Evolutionary conservation across 768 basidiomycete genomes (phyloP).

Genomic region (Rossbeevera mucosa): DNA sequence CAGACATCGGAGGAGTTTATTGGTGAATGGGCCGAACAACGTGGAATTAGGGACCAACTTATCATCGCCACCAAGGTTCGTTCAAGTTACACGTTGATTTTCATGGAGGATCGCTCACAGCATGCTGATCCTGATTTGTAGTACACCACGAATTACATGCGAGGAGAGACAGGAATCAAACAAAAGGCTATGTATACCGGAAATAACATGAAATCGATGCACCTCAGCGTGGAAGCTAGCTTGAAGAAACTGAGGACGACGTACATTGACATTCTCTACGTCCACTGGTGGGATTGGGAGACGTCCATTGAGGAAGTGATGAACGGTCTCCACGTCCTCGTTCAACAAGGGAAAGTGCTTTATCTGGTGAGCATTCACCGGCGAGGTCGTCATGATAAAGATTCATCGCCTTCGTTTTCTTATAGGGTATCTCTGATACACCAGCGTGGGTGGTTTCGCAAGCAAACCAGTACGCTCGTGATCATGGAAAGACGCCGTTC

Average conservation of each 20-base stretch:
- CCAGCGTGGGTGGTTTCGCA: not conserved
- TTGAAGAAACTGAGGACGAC: conserved; percentile 50
- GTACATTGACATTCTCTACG: conserved; percentile 55
- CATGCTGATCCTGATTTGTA: conserved; percentile 11
- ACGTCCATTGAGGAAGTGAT: conserved; percentile 31
- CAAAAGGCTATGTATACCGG: conserved; percentile 31
- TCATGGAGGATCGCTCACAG: not conserved
- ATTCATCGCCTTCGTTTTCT: not conserved
- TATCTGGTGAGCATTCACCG: not conserved
- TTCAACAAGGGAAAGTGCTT: not conserved
- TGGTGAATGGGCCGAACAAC: conserved; percentile 46
- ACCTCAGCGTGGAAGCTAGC: conserved; percentile 28
- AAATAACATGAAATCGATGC: conserved; percentile 35
- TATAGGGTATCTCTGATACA: not conserved
- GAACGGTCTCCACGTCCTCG: not conserved
- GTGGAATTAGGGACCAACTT: conserved; percentile 45
- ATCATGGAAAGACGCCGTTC: not conserved
- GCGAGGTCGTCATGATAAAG: not conserved
- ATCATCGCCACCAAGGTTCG: conserved; percentile 40
- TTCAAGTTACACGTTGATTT: not conserved
- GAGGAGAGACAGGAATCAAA: conserved; percentile 9
- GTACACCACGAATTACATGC: conserved; percentile 19
- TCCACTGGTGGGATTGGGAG: conserved; percentile 49
- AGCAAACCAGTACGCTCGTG: not conserved
- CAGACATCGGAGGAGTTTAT: conserved; percentile 51